phyloP scores from a whole-genome alignment of 192 early-diverging fungal genomes.

The Coemansia sp. region DNA sequence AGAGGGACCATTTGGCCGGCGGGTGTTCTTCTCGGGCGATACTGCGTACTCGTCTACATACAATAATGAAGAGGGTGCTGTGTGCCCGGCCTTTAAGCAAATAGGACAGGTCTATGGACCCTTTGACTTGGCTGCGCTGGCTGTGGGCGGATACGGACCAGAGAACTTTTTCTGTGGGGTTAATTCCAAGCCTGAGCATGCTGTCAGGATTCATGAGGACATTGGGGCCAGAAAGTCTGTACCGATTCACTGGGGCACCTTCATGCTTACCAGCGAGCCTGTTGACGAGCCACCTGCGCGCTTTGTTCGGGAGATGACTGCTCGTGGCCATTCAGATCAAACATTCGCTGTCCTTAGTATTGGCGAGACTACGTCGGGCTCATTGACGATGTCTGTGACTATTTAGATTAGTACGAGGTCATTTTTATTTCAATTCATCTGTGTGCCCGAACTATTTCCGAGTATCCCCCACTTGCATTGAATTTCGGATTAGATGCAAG shows the following conservation, averaged over 20 bases:
- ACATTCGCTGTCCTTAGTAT: conserved; percentile 59
- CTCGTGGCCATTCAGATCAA: conserved; percentile 54
- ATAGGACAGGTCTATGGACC: conserved; percentile 77
- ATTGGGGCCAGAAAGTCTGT: conserved; percentile 66
- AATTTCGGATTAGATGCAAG: too few species aligned
- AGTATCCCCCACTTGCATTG: too few species aligned
- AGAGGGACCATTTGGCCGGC: conserved; percentile 32
- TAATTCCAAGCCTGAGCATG: conserved; percentile 79
- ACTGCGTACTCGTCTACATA: conserved; percentile 77
- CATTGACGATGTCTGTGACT: neutral
- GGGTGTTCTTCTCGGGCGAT: conserved; percentile 63
- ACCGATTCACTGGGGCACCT: conserved; percentile 92
- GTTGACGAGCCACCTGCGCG: conserved; percentile 71
- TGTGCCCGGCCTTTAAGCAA: conserved; percentile 84
- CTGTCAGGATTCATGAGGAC: conserved; percentile 79
- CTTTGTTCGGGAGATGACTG: conserved; percentile 61
- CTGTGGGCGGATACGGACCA: conserved; percentile 86
- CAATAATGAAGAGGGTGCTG: conserved; percentile 59
- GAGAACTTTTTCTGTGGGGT: conserved; percentile 69
- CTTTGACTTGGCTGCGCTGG: conserved; percentile 76
- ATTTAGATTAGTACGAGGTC: neutral
- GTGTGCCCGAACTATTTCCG: neutral
- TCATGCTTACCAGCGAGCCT: conserved; percentile 73
- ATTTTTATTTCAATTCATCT: too few species aligned
- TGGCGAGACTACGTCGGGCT: conserved; percentile 40